phyloP scores from a whole-genome alignment of 2,329 filamentous ascomycete genomes.

The Neonectria coccinea region DNA sequence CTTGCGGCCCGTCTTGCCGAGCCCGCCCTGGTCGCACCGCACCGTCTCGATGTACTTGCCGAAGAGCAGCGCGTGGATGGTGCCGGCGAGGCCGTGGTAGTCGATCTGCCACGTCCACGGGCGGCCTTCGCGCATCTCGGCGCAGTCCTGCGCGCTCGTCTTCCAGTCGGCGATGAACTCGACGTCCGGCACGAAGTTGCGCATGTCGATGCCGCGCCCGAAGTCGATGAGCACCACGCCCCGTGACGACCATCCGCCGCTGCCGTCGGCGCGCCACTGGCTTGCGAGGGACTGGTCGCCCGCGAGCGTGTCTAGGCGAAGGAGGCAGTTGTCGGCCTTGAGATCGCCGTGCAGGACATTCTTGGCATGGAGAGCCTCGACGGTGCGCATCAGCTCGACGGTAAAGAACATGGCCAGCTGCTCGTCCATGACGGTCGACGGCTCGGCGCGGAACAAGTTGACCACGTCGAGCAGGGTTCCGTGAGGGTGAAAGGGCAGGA shows the following conservation, averaged over 20 bases:
- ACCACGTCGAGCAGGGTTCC: slow-evolving; percentile 95
- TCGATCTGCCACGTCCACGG: slow-evolving; percentile 99
- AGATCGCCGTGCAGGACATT: slow-evolving; percentile 91
- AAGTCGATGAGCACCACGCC: slow-evolving; percentile 94
- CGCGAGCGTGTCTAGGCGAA: slow-evolving; percentile 74
- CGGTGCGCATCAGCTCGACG: slow-evolving; percentile 88
- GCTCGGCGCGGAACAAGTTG: slow-evolving; percentile 82
- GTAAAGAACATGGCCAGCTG: slow-evolving; percentile 94
- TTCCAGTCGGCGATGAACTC: slow-evolving; percentile 96
- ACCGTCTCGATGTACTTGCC: slow-evolving; percentile 93
- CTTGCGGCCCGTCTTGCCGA: slow-evolving; percentile 71
- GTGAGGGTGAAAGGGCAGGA: slow-evolving; percentile 88
- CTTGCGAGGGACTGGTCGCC: slow-evolving; percentile 62
- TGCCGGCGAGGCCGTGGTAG: slow-evolving; percentile 91
- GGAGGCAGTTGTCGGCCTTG: slow-evolving; percentile 94
- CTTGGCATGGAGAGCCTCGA: slow-evolving; percentile 86
- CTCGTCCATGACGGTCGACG: slow-evolving; percentile 86
- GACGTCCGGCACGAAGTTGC: slow-evolving; percentile 78
- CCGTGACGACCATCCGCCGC: slow-evolving; percentile 81
- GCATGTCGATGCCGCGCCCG: slow-evolving; percentile 94
- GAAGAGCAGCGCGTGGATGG: slow-evolving; percentile 89
- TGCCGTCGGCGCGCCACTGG: slow-evolving; percentile 79
- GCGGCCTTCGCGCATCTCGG: slow-evolving; percentile 92
- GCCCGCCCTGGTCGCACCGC: slow-evolving; percentile 64
- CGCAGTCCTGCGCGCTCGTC: slow-evolving; percentile 86